Evolutionary conservation across 805 yeast genomes (phyloP).

Genomic region (Spathaspora hagerdaliae): DNA sequence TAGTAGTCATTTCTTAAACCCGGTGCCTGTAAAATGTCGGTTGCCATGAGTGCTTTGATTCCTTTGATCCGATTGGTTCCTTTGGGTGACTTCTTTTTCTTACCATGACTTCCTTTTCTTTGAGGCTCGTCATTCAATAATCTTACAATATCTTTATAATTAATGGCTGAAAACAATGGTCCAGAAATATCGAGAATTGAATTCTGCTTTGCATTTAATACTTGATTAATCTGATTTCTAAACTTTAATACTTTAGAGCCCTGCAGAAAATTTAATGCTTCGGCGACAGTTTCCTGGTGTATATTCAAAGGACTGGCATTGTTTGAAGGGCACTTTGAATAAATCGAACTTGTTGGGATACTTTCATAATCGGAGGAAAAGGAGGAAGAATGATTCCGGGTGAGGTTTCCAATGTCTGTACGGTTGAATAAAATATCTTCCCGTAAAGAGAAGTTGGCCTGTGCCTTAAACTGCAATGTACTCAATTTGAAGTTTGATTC

Average conservation of each 20-base stretch:
- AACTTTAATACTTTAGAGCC: conserved; percentile 40
- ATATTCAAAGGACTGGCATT: background rate
- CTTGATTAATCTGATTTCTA: background rate
- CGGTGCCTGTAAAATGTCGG: conserved; percentile 48
- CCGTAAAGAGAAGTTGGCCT: conserved; percentile 11
- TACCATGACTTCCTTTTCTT: background rate
- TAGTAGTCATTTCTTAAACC: conserved; percentile 74
- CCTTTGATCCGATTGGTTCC: background rate
- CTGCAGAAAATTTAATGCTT: conserved; percentile 44
- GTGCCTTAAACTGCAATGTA: background rate
- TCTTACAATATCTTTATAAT: conserved; percentile 8
- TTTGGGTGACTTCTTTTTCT: background rate
- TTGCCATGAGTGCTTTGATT: conserved; percentile 7
- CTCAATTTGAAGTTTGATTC: no score
- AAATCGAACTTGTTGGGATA: background rate
- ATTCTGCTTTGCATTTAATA: background rate
- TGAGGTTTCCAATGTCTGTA: background rate
- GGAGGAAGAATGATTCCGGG: background rate
- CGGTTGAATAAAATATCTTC: conserved; percentile 14
- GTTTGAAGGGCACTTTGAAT: background rate
- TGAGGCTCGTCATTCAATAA: conserved; percentile 4
- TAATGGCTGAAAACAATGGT: conserved; percentile 10
- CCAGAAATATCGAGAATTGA: conserved; percentile 11
- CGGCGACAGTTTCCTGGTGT: conserved; percentile 29
- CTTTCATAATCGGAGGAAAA: conserved; percentile 1